Base-by-base conservation (phyloP, 371 early-diverging fungal species). In the Gilbertella persicaria region DNA sequence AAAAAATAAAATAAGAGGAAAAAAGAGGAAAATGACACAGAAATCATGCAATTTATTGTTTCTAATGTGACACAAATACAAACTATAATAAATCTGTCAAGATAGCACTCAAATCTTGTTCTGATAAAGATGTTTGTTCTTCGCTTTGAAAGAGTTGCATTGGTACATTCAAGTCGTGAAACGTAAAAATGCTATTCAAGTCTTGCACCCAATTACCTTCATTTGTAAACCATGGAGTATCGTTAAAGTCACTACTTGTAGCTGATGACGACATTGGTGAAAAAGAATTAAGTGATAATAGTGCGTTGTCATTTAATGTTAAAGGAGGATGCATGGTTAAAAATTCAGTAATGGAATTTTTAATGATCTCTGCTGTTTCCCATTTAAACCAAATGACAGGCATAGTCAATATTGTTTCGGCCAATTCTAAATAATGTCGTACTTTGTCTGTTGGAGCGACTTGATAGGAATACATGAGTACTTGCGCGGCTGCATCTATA, bases 381-480 rank as follows among this genome's bases (percentile, higher is more conserved):
- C 57, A 62, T 23, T 33, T 45, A 6, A 36, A 30, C 57, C 62
- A 56, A n/a, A 56, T 30, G 0, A 9, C 20, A 6, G 47, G 43
- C 12, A 29, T 35, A 28, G 17, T 23, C 14, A 56, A 29, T 13
- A 62, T 42, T 2, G 10, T 30, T 21, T 46, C 33, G 23, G 45
- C 37, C 29, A 48, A 21, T 12, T 56, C 53, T 20, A 62, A 21
- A 24, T 62, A 42, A 19, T 62, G 28, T 24, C 57, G 45, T 21
- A 43, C 20, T 2, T 29, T 10, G 9, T 42, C n/a, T 1, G 42
- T 45, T 12, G 13, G 25, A 29, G 55, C 55, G 7, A 56, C 16
- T 36, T 26, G 40, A 24, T 56, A 56, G 7, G 47, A 21, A 30
- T 62, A 52, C 62, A 62, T 62, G 26, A 56, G 24, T 7, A 62